Evolutionary conservation across 1,139 yeast species (phyloP).

Genomic region (Sugiyamaella novakii): DNA sequence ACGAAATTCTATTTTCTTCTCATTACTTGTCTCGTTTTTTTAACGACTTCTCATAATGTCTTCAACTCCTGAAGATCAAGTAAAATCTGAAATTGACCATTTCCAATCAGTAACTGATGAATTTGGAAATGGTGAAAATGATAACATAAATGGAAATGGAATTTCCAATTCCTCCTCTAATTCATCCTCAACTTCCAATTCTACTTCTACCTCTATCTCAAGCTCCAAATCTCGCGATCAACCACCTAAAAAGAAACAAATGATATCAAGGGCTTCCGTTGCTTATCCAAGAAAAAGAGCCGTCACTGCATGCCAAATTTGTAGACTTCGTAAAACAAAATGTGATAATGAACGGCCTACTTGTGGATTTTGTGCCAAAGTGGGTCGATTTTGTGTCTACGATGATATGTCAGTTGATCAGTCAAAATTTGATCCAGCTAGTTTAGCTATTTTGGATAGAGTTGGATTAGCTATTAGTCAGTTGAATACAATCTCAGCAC

Average conservation of each 20-base stretch:
- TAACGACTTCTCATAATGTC: slow-evolving; percentile 3
- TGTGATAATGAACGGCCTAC: slow-evolving; percentile 28
- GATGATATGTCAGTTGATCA: slow-evolving; percentile 27
- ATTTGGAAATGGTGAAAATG: neutral
- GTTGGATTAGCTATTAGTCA: slow-evolving; percentile 23
- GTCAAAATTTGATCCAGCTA: slow-evolving; percentile 27
- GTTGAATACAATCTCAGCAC: slow-evolving; percentile 22
- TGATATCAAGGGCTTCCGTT: slow-evolving; percentile 16
- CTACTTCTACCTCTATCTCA: slow-evolving; percentile 4
- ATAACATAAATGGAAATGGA: neutral
- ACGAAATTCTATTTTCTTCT: too few species aligned
- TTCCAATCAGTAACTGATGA: slow-evolving; percentile 4
- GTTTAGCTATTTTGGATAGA: slow-evolving; percentile 25
- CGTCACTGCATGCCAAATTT: slow-evolving; percentile 28
- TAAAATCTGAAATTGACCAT: slow-evolving; percentile 3
- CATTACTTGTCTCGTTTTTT: neutral
- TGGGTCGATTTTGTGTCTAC: slow-evolving; percentile 26
- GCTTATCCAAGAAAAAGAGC: slow-evolving; percentile 24
- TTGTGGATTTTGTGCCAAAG: slow-evolving; percentile 26
- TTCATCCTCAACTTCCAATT: neutral
- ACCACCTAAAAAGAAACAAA: slow-evolving; percentile 13
- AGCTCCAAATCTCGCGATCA: neutral
- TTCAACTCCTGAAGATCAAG: slow-evolving; percentile 12
- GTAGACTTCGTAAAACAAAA: slow-evolving; percentile 27
- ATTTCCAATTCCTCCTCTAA: slow-evolving; percentile 1